phyloP scores from a whole-genome alignment of 1,139 yeast species.

The Saccharomyces hybrid region DNA sequence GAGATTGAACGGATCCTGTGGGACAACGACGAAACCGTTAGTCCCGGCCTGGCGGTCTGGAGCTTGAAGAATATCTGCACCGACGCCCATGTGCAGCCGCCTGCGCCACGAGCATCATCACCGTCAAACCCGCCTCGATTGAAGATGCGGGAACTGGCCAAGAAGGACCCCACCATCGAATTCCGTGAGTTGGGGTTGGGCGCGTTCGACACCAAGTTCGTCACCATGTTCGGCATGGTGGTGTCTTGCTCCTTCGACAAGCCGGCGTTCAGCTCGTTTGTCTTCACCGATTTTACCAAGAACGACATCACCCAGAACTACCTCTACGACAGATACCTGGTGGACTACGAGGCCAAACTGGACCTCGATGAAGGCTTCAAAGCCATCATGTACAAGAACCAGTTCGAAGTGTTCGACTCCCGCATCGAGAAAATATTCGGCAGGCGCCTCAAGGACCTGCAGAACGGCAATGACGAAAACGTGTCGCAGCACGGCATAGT shows the following conservation, averaged over 20 bases:
- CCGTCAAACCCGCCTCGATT: not conserved
- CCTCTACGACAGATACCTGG: slow-evolving; percentile 17
- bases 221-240: slow-evolving; percentile 16
- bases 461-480: slow-evolving; percentile 15
- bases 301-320: slow-evolving; percentile 15
- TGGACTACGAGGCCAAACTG: slow-evolving; percentile 13
- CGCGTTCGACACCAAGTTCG: slow-evolving; percentile 10
- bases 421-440: slow-evolving; percentile 8
- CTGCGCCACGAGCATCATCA: not conserved
- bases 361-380: slow-evolving; percentile 14
- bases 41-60: not conserved
- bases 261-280: slow-evolving; percentile 10
- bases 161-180: slow-evolving; percentile 10
- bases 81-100: not conserved
- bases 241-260: slow-evolving; percentile 17
- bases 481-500: slow-evolving; percentile 23
- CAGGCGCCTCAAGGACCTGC: slow-evolving; percentile 9
- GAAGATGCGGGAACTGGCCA: not conserved
- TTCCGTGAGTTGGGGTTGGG: slow-evolving; percentile 12
- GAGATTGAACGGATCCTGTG: not conserved
- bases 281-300: slow-evolving; percentile 22
- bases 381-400: slow-evolving; percentile 15
- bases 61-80: not conserved
- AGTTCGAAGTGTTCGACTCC: slow-evolving; percentile 12
- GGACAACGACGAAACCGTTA: not conserved